Evolutionary conservation across 2,329 filamentous ascomycete genomes (phyloP).

Genomic region (Colletotrichum caudatum): DNA sequence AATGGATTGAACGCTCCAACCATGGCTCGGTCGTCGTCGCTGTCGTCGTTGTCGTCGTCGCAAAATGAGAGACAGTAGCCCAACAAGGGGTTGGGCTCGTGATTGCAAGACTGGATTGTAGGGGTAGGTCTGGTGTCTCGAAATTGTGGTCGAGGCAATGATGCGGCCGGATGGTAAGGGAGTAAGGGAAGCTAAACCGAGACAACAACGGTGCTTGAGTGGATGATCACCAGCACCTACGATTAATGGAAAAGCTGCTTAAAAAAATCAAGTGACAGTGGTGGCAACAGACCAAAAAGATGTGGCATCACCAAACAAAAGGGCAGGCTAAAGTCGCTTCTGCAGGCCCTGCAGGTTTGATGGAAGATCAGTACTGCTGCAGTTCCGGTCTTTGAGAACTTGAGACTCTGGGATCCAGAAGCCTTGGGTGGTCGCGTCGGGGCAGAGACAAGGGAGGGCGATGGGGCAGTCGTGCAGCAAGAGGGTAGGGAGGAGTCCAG

Average conservation of each 20-base stretch:
- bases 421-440: slow-evolving; percentile 6
- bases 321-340: slow-evolving; percentile 16
- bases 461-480: slow-evolving; percentile 25
- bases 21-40: slow-evolving; percentile 12
- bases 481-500: slow-evolving; percentile 18
- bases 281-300: background rate
- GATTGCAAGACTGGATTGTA: slow-evolving; percentile 1
- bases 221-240: slow-evolving; percentile 2
- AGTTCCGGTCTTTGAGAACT: slow-evolving; percentile 8
- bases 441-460: slow-evolving; percentile 32
- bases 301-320: background rate
- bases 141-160: slow-evolving; percentile 5
- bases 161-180: background rate
- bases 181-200: slow-evolving; percentile 17
- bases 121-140: slow-evolving; percentile 10
- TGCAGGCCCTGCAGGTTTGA: slow-evolving; percentile 34
- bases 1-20: slow-evolving; percentile 1
- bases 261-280: background rate
- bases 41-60: background rate
- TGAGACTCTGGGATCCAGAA: background rate
- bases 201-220: slow-evolving; percentile 18
- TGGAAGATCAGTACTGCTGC: slow-evolving; percentile 24
- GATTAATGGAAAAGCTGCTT: background rate
- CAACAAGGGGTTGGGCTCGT: slow-evolving; percentile 14
- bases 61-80: slow-evolving; percentile 17